A percentile compares a stretch with the other conserved stretches of the same genome.
phyloP scores from a whole-genome alignment of 768 basidiomycete genomes.

The Amanita inopinata region DNA sequence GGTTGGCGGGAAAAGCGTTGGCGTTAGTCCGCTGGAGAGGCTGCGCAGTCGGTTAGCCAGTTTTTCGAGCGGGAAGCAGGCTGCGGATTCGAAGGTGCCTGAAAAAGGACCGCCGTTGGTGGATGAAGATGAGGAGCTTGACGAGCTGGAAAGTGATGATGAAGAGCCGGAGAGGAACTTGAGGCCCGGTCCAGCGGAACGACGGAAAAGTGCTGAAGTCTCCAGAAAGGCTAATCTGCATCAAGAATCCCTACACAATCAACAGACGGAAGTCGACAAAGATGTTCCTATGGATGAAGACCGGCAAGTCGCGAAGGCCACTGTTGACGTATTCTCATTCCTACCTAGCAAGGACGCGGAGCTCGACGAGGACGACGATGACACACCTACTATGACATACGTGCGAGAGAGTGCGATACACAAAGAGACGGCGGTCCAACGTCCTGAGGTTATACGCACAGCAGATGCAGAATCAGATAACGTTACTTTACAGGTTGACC shows the following conservation, averaged over 20 bases:
- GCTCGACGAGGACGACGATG: constrained; percentile 17
- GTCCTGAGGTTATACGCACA: constrained; percentile 5
- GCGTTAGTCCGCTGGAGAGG: constrained; percentile 14
- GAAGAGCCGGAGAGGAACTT: not conserved
- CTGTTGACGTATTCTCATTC: constrained; percentile 16
- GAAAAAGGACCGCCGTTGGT: not conserved
- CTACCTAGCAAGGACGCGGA: constrained; percentile 13
- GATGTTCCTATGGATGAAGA: constrained; percentile 16
- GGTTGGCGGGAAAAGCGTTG: not conserved
- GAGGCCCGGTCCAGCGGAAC: not conserved
- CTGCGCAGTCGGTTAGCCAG: constrained; percentile 39
- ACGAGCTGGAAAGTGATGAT: not conserved
- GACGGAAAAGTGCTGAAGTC: too few species aligned
- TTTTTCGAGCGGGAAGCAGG: constrained; percentile 43
- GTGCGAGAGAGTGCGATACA: not conserved
- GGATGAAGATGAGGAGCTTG: not conserved
- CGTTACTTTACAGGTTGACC: constrained; percentile 24
- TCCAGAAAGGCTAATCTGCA: too few species aligned
- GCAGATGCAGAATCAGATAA: not conserved
- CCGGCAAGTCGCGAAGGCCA: constrained; percentile 13
- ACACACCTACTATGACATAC: not conserved
- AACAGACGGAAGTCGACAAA: constrained; percentile 10
- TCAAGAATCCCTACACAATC: not conserved
- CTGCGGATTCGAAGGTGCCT: constrained; percentile 1
- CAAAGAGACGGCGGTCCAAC: not conserved